Percentiles rank a stretch among this genome's conserved stretches.
Evolutionary conservation across 257 asterid genomes (phyloP).

Genomic region (Leptodermis oblonga): DNA sequence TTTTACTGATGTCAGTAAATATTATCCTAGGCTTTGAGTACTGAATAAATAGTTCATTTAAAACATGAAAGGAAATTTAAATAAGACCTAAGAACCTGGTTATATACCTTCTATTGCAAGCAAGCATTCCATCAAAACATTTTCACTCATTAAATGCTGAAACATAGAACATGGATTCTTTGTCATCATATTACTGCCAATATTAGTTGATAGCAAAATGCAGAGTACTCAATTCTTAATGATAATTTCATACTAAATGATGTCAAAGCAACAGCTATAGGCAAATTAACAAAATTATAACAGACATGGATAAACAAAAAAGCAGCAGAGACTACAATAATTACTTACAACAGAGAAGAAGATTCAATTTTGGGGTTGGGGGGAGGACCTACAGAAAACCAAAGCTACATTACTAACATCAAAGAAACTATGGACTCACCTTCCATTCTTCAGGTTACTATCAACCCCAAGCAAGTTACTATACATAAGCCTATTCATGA

Average conservation of each 20-base stretch:
- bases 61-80: not conserved
- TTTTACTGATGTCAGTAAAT: not conserved
- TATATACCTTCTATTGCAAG: not conserved
- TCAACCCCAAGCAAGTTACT: constrained; percentile 78
- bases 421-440: constrained; percentile 36
- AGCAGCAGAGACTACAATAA: not conserved
- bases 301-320: not conserved
- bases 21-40: not conserved
- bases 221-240: not conserved
- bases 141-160: not conserved
- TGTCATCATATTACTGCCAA: not conserved
- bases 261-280: not conserved
- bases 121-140: not conserved
- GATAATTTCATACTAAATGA: not conserved
- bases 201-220: not conserved
- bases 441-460: constrained; percentile 68
- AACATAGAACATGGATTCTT: not conserved
- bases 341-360: not conserved
- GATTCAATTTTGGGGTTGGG: not conserved
- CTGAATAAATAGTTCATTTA: not conserved
- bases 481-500: constrained; percentile 56
- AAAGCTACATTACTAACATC: constrained; percentile 7
- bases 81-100: not conserved
- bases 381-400: not conserved
- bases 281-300: not conserved